Base-by-base conservation (phyloP, 305 asterid genomes). In the Fraxinus xanthoxyloides region DNA sequence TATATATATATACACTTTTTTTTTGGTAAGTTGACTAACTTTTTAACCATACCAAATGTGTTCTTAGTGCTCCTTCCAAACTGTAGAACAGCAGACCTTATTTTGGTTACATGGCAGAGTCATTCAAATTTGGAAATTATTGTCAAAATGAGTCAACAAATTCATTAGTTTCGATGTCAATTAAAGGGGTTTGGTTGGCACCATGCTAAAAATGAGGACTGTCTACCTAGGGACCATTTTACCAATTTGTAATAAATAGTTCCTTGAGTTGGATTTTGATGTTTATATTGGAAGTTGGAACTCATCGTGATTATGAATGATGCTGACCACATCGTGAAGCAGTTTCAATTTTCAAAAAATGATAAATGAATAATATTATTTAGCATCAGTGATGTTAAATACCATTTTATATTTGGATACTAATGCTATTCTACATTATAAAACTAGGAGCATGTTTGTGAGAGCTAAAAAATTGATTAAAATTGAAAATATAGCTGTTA, bases 191-290 rank as follows among this genome's bases (percentile, higher is more conserved):
- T 63, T 24, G 19, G 34, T 26, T 12, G 73, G 34, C 35, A 65
- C 73, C 73, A 65, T 65, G 35, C 36, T 28, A 65, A 65, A 65
- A 65, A 65, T 24, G 73, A 65, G 73, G 35, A 65, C 73, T 65
- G 34, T 15, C 72, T 10, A 12, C 7, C 73, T 26, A 12, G 73
- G 72, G 34, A 65, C 73, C 73, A 28, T 65, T 65, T 2, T 26
- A 13, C 7, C 13, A 13, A 28, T 65, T 12, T 17, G 7, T 28
- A 65, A 26, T 10, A 65, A 65, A 26, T 65, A 65, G 73, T 12
- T 26, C 17, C 19, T 28, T 10, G 19, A 12, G 17, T 56, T 56
- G 69, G 69, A 19, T 0, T 7, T 59, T 59, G 30, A 59, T 59
- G 28, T 59, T 59, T 59, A 7, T 59, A 59, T 19, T 59, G 12